These are phyloP conservation scores for Malus orientalis DNA, from an alignment of 306 rosid genomes.

Conservation along the genomic window DNA sequence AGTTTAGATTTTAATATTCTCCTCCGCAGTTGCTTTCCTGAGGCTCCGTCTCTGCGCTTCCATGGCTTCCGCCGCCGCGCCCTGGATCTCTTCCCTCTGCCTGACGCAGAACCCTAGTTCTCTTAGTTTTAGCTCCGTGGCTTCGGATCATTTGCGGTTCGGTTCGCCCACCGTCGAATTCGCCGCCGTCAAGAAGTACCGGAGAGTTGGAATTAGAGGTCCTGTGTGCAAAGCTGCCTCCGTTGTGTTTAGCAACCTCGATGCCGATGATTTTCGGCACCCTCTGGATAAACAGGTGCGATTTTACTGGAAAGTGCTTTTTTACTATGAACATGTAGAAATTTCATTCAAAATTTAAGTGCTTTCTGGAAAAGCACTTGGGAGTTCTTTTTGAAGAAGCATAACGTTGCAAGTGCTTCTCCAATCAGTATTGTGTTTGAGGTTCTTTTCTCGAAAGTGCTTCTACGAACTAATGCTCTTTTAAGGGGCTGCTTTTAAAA, in stretches of 20 bases:
- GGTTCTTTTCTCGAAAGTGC: no score
- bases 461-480: no score
- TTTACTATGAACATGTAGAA: background rate
- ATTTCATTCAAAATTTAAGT: no score
- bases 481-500: no score
- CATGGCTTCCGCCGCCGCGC: constrained; percentile 64
- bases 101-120: constrained; percentile 27
- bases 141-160: constrained; percentile 25
- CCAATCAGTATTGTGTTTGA: no score
- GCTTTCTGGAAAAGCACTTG: no score
- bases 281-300: constrained; percentile 84
- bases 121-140: constrained; percentile 12
- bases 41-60: constrained; percentile 6
- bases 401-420: no score
- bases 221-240: constrained; percentile 53
- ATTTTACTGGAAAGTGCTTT: background rate
- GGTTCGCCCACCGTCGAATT: constrained; percentile 17
- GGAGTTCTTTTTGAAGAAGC: no score
- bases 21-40: background rate
- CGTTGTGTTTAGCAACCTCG: constrained; percentile 62
- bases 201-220: constrained; percentile 1
- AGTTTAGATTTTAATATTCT: background rate
- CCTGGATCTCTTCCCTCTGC: constrained; percentile 33
- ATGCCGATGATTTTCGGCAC: constrained; percentile 94
- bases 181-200: constrained; percentile 15